phyloP scores from a whole-genome alignment of 306 rosid genomes.

The Dryas alaskensis region DNA sequence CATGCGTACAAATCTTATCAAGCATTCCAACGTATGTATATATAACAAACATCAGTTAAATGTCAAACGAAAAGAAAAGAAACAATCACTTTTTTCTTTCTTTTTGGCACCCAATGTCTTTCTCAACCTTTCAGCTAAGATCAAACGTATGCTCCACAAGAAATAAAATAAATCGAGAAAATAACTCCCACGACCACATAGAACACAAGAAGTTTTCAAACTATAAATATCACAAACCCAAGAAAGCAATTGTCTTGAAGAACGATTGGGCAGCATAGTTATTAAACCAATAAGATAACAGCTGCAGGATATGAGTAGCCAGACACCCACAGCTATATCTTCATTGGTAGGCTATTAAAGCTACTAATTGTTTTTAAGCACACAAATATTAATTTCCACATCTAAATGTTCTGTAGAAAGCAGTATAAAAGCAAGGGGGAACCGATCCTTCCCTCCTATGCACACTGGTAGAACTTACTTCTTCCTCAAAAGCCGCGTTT shows the following conservation, averaged over 20 bases:
- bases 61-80: neutral
- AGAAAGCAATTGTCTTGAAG: constrained; percentile 28
- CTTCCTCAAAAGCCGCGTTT: constrained; percentile 20
- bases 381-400: constrained; percentile 22
- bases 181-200: constrained; percentile 6
- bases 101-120: neutral
- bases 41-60: neutral
- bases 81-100: neutral
- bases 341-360: constrained; percentile 13
- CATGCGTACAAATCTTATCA: neutral
- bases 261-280: constrained; percentile 12
- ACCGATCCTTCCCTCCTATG: constrained; percentile 26
- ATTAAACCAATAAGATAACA: constrained; percentile 25
- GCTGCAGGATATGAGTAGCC: constrained; percentile 21
- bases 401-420: constrained; percentile 22
- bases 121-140: neutral
- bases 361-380: constrained; percentile 26
- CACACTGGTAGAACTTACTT: constrained; percentile 39
- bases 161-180: constrained; percentile 7
- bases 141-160: neutral
- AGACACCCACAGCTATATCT: constrained; percentile 31
- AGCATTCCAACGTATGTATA: neutral
- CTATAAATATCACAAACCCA: constrained; percentile 27
- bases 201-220: constrained; percentile 11
- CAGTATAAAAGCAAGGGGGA: constrained; percentile 23